phyloP scores from a whole-genome alignment of 1,284 basidiomycete species.

The Ceraceosorus guamensis region DNA sequence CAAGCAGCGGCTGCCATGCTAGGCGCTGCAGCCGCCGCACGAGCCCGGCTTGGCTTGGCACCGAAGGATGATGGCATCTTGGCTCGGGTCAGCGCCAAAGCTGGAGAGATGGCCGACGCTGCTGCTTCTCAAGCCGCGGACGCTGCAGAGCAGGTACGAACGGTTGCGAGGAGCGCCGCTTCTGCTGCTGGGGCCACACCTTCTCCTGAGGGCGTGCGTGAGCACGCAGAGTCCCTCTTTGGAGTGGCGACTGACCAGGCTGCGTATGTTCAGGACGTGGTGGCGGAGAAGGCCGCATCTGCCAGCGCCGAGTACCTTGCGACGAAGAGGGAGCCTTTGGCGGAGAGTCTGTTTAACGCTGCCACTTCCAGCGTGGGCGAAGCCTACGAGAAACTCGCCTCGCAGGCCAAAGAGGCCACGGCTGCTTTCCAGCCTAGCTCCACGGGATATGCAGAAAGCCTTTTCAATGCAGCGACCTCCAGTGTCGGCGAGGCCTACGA shows the following conservation, averaged over 20 bases:
- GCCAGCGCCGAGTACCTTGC: neutral
- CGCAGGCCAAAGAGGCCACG: neutral
- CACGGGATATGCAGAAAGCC: no score
- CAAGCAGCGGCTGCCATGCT: constrained; percentile 27
- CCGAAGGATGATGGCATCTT: constrained; percentile 16
- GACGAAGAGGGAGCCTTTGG: neutral
- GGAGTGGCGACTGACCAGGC: no score
- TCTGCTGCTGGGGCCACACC: constrained; percentile 16
- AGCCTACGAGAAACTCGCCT: neutral
- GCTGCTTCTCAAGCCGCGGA: neutral
- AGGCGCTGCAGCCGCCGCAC: constrained; percentile 20
- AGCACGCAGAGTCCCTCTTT: constrained; percentile 16
- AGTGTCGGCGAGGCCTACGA: constrained; percentile 3
- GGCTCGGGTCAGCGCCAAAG: constrained; percentile 19
- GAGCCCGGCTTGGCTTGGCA: constrained; percentile 19
- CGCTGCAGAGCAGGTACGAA: neutral
- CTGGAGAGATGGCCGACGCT: neutral
- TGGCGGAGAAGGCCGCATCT: no score
- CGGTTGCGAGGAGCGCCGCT: constrained; percentile 8
- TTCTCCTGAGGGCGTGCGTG: constrained; percentile 15
- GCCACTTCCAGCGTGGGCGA: neutral
- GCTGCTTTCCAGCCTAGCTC: neutral
- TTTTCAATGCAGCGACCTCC: neutral
- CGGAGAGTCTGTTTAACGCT: neutral
- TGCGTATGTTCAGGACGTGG: no score